Evolutionary conservation across 1,139 yeast genomes (phyloP), one percentile per base, ranked within the genome.

Genomic region (Debaryomycetaceae sp.): DNA sequence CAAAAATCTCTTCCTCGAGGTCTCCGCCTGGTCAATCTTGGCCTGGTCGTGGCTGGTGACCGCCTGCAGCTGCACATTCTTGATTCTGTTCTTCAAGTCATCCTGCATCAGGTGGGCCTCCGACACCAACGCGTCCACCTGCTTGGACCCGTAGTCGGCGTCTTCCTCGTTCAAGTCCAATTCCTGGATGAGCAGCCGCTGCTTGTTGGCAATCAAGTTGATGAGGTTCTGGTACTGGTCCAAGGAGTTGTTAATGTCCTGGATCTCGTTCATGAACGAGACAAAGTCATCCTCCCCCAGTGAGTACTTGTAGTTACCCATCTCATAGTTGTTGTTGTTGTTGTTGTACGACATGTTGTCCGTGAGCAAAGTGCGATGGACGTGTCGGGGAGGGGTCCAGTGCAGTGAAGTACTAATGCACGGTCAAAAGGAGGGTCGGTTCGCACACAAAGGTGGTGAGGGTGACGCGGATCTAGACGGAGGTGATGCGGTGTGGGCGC

Each of bases 1-100:
- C 69, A 88, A 76, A 57, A 91, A 93, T 56, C 85, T 78, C 54
- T 78, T 80, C 65, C 94, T 83, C 37, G 84, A 75, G 51, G 83
- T 83, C 56, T 88, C 95, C 29, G 95, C 94, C 64, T 91, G 98
- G 36, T 83, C 85, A 53, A 77, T 77, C 61, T 86, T 86, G 46
- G 94, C 83, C 34, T 75, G 66, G 61, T 88, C 95, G 36, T 67
- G 68, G 44, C 78, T 71, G 36, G 85, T 82, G 33, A 73, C 76
- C 36, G 79, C 75, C 38, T 65, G 66, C 19, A 62, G 53, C 58
- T 86, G 95, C 29, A 84, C 79, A 40, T 73, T 66, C 57, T 85
- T 84, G 53, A 91, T 83, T 48, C 88, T 74, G 38, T 69, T 61
- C 56, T 85, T 86, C 55, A 91, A 75, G 42, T 74, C 71, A 46